phyloP scores from a whole-genome alignment of 1,284 basidiomycete genomes.

The Austroboletus niveus region DNA sequence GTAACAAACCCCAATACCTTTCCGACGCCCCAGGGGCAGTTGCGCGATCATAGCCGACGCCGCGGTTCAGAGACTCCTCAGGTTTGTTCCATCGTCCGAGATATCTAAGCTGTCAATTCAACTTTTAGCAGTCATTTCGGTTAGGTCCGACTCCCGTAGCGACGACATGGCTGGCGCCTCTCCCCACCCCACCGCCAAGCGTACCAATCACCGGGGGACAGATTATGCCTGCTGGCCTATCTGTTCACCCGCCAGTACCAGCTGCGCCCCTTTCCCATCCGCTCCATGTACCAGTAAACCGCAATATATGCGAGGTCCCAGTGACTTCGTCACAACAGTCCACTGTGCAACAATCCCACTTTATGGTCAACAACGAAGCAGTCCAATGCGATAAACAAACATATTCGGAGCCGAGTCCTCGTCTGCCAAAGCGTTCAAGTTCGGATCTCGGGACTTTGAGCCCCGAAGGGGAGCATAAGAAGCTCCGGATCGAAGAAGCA shows the following conservation, averaged over 20 bases:
- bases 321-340: constrained; percentile 6
- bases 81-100: constrained; percentile 12
- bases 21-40: constrained; percentile 6
- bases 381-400: background rate
- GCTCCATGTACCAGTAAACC: constrained; percentile 3
- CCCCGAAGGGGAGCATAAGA: constrained; percentile 19
- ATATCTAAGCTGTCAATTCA: constrained; percentile 2
- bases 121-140: constrained; percentile 13
- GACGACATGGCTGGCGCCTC: constrained; percentile 16
- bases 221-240: constrained; percentile 10
- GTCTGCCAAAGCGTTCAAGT: constrained; percentile 20
- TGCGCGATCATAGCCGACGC: constrained; percentile 3
- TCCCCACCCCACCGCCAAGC: constrained; percentile 27
- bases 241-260: constrained; percentile 8
- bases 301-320: constrained; percentile 6
- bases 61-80: constrained; percentile 21
- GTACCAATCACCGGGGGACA: constrained; percentile 5
- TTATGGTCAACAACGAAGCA: background rate
- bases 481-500: constrained; percentile 16
- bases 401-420: constrained; percentile 1
- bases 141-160: constrained; percentile 7
- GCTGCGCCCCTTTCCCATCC: constrained; percentile 7
- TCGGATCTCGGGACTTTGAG: constrained; percentile 6
- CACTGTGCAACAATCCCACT: constrained; percentile 3
- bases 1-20: background rate